phyloP scores from a whole-genome alignment of 257 asterid species.

The Jacaranda copaia region DNA sequence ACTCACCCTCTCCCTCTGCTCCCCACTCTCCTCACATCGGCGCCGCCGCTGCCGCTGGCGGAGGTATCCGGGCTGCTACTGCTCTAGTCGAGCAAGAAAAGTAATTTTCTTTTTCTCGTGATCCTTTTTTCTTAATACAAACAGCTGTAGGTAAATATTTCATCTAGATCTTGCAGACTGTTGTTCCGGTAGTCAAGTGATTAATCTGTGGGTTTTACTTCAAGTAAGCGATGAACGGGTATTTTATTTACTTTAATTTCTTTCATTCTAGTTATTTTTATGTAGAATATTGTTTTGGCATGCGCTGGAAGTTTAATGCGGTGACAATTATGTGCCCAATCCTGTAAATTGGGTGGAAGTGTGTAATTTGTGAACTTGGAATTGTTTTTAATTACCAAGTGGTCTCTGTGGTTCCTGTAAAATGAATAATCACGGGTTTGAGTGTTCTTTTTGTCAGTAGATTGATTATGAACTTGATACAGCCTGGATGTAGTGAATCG shows the following conservation, averaged over 20 bases:
- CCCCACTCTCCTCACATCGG: constrained; percentile 88
- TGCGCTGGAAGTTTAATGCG: background rate
- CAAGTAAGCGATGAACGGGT: constrained; percentile 24
- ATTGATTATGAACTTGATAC: constrained; percentile 27
- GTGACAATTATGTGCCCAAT: background rate
- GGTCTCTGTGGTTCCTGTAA: constrained; percentile 11
- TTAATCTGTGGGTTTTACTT: constrained; percentile 24
- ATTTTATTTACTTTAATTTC: constrained; percentile 13
- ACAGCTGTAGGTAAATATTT: constrained; percentile 5
- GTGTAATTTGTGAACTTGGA: constrained; percentile 27
- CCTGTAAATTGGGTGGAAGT: constrained; percentile 7
- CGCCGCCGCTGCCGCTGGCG: constrained; percentile 53
- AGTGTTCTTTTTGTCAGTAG: constrained; percentile 4
- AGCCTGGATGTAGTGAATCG: constrained; percentile 2
- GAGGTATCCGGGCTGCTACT: constrained; percentile 59
- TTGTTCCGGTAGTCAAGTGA: constrained; percentile 30
- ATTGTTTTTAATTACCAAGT: background rate
- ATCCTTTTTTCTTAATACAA: background rate
- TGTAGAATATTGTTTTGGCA: background rate
- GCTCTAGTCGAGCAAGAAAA: constrained; percentile 68
- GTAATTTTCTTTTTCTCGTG: constrained; percentile 41
- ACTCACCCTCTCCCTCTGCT: constrained; percentile 85
- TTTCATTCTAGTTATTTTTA: background rate
- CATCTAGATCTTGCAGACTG: constrained; percentile 37
- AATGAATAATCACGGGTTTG: background rate